Evolutionary conservation across 257 asterid genomes (phyloP).

Genomic region (Coffea canephora): DNA sequence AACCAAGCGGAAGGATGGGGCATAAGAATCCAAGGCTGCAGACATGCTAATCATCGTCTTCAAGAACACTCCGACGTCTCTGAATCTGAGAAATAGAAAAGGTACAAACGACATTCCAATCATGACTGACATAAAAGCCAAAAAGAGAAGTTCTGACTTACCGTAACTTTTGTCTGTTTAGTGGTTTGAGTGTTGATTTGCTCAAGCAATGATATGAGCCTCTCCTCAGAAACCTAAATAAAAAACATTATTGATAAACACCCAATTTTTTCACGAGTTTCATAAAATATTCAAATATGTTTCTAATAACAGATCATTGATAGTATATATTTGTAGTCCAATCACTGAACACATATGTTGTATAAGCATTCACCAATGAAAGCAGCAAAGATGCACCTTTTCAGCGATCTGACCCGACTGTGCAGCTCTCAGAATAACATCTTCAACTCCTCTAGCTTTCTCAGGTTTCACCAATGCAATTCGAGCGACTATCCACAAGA

Average conservation of each 20-base stretch:
- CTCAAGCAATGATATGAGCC: conserved; percentile 83
- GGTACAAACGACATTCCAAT: not conserved
- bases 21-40: not conserved
- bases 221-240: conserved; percentile 83
- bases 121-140: not conserved
- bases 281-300: not conserved
- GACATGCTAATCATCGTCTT: conserved; percentile 64
- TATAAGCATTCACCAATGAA: not conserved
- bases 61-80: conserved; percentile 83
- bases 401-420: conserved; percentile 82
- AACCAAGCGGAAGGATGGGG: not conserved
- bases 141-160: conserved; percentile 36
- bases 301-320: too few relatives aligned
- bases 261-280: not conserved
- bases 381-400: conserved; percentile 47
- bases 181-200: conserved; percentile 93
- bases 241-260: not conserved
- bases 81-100: conserved; percentile 52
- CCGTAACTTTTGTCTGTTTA: conserved; percentile 92
- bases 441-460: conserved; percentile 97
- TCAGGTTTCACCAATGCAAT: conserved; percentile 97
- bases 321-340: too few relatives aligned
- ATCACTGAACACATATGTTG: not conserved
- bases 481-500: conserved; percentile 72
- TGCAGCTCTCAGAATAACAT: conserved; percentile 83